Conservation (phyloP, 805 yeast species). For the Metschnikowia continentalis region DNA sequence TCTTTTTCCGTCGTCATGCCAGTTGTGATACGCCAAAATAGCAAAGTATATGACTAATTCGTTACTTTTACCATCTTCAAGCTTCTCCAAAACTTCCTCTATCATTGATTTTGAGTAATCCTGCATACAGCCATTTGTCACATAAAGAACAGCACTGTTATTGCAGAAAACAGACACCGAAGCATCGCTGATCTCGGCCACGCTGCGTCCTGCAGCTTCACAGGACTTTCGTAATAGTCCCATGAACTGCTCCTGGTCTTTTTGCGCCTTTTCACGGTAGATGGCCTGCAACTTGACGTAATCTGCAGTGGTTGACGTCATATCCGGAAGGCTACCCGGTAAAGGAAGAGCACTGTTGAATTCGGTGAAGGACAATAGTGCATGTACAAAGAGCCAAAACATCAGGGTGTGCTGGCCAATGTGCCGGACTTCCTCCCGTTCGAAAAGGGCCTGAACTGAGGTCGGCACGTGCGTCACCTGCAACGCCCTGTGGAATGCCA, state of each 20-base stretch:
- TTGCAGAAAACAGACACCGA: constrained; percentile 53
- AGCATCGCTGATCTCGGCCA: constrained; percentile 28
- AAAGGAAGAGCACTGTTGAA: constrained; percentile 52
- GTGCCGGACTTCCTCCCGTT: constrained; percentile 1
- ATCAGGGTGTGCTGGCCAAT: constrained; percentile 22
- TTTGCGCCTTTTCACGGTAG: constrained; percentile 51
- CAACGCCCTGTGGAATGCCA: constrained; percentile 33
- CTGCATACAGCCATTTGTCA: constrained; percentile 42
- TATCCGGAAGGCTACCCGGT: constrained; percentile 77
- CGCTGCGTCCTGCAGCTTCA: constrained; percentile 23
- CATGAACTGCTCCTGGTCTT: constrained; percentile 44
- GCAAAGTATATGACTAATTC: constrained; percentile 40
- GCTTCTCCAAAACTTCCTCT: background rate
- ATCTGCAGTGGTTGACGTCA: constrained; percentile 70
- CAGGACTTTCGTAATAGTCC: constrained; percentile 27
- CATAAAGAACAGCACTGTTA: constrained; percentile 51
- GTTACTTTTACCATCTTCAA: background rate
- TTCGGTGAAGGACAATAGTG: constrained; percentile 48
- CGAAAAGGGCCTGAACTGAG: constrained; percentile 21
- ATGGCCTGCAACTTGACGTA: constrained; percentile 57
- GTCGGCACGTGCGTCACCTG: constrained; percentile 35
- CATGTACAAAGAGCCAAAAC: constrained; percentile 63
- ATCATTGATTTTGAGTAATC: constrained; percentile 1
- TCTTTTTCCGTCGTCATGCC: constrained; percentile 19
- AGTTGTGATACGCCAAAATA: constrained; percentile 33